Base-by-base conservation (phyloP, 495 filamentous ascomycete genomes). In the Lophiostoma macrostomum region DNA sequence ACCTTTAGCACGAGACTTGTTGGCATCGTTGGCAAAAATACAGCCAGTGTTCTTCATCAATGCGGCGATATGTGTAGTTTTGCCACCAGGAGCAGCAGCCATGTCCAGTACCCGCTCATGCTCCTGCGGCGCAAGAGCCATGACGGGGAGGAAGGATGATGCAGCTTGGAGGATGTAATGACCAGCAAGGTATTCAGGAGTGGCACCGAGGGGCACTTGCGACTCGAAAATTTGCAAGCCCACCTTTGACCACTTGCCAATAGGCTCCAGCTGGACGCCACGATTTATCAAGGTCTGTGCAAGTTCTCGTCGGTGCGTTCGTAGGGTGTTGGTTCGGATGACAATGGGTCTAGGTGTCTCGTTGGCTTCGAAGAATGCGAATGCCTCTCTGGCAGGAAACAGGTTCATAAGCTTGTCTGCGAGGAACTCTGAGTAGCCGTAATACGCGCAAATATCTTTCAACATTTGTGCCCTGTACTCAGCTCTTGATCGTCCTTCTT, bases 361-460 rank as follows among this genome's bases (percentile, higher is more conserved):
- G 79, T 98, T 98, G 36, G 91, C 91, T 69, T 98, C 93, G 72
- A 98, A 98, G 71, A 98, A 98, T 5, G 90, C 90, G 53, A 98
- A 95, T 0, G 93, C 94, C 72, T 98, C 94, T 62, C 85, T 83
- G 20, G 94, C 87, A 0, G 90, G 80, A 76, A 98, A 98, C 5
- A 98, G 82, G 61, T 87, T 85, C 71, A 87, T 83, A 5, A 95
- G 80, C 70, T 95, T 95, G 64, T 89, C 85, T 1, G 88, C 90
- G 13, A 95, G 76, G 69, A 81, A 93, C 11, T 80, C 75, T 2
- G 85, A 88, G 71, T 95, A 95, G 49, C 88, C 89, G 63, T 95
- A 96, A 74, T 96, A 95, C 19, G 84, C 84, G 72, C 89, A 95
- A 53, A 96, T 87, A 64, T 97, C 94, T 69, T 90, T 89, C 18